Evolutionary conservation across 306 rosid genomes (phyloP), one percentile per base, ranked within the genome.

Genomic region (Vigna trinervia): DNA sequence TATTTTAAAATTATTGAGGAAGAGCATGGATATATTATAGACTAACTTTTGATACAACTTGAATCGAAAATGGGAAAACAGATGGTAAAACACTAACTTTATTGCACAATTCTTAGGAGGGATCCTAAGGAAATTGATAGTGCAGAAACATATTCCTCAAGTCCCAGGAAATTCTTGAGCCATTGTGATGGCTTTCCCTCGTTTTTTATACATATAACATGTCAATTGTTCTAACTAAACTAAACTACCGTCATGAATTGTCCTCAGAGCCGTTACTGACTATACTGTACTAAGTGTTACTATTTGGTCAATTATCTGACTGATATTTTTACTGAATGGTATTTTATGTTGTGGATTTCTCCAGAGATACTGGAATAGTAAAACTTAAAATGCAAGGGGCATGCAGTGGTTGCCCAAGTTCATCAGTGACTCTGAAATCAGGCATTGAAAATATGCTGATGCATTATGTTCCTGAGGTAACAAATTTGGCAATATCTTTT

Each of bases 401-500:
- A 26, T 93, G 98, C 64, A 93, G 98, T 76, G 98, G 98, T 88
- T 95, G 98, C 89, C 98, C 98, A 62, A 95, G 98, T 86, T 95
- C 98, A 53, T 86, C 98, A 1, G 98, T 95, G 80, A 95, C 97
- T 54, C 88, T 95, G 79, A 95, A 95, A 85, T 92, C 98, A 22
- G 98, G 98, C 93, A 92, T 95, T 74, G 97, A 95, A 82, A 95
- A 95, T 80, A 95, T 95, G 98, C 83, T 92, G 78, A 89, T 95
- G 98, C 98, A 92, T 89, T 95, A 95, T 84, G 97, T 95, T 77
- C 97, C 98, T 12, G 98, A 95, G 97, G 98, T 95, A 88, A 89
- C 19, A 66, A 70, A 26, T 26, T 72, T 11, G 48, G 10, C 12
- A 69, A 66, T n/a, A 65, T 59, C 65, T 52, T 87, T 32, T 57